Conservation (phyloP, 768 basidiomycete species). For the Leucosporidium scottii region DNA sequence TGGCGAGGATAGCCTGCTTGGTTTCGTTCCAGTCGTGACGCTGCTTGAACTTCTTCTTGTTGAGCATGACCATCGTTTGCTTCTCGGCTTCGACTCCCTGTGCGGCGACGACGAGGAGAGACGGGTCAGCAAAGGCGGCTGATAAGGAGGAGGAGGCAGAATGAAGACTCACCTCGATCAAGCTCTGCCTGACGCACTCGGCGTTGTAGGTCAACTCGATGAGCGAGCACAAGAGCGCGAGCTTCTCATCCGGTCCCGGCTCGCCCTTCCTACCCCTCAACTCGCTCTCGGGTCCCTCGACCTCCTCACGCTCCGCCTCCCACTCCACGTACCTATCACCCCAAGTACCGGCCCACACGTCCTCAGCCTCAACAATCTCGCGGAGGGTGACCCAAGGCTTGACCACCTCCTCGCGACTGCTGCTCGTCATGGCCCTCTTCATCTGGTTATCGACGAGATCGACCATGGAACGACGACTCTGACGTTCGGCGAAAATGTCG, state of each 20-base stretch:
- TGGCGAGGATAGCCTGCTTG: neutral
- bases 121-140: no score
- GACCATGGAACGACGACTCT: no score
- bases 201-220: slow-evolving; percentile 12
- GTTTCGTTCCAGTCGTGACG: neutral
- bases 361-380: no score
- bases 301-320: neutral
- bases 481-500: no score
- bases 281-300: neutral
- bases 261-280: neutral
- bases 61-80: neutral
- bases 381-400: no score
- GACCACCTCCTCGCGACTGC: no score
- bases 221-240: slow-evolving; percentile 10
- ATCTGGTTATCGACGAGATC: no score
- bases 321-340: neutral
- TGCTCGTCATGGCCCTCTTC: no score
- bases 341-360: no score
- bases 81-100: neutral
- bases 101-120: neutral
- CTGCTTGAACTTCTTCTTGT: neutral
- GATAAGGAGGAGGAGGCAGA: neutral
- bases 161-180: neutral
- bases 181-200: slow-evolving; percentile 2
- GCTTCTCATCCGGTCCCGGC: slow-evolving; percentile 8